phyloP scores from a whole-genome alignment of 495 filamentous ascomycete genomes.

The Penicillium arizonense region DNA sequence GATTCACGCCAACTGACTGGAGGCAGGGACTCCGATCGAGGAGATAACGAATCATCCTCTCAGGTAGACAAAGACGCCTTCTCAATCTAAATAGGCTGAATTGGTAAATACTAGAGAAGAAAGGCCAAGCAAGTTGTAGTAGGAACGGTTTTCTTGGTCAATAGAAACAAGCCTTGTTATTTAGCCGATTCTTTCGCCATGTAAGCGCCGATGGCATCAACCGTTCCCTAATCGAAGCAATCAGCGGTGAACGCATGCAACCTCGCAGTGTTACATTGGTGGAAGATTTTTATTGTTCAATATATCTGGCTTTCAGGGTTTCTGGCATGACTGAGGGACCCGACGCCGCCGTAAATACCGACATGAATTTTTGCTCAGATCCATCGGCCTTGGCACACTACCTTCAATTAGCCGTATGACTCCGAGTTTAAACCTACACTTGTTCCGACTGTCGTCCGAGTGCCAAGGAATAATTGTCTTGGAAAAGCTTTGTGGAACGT shows the following conservation, averaged over 20 bases:
- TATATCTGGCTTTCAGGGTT: background rate
- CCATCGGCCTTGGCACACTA: too few species aligned
- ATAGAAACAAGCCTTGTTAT: background rate
- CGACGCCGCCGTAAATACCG: background rate
- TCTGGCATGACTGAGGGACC: background rate
- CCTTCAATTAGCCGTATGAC: background rate
- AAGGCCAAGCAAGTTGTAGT: background rate
- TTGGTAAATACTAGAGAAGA: background rate
- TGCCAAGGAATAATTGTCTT: too few species aligned
- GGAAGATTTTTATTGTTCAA: background rate
- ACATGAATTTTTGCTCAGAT: background rate
- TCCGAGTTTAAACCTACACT: background rate
- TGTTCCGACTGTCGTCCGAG: too few species aligned
- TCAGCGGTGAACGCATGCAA: background rate
- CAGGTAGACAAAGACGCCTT: background rate
- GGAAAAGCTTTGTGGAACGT: too few species aligned
- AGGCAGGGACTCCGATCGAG: background rate
- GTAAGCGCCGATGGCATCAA: background rate
- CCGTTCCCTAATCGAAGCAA: background rate
- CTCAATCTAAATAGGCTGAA: background rate
- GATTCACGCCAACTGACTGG: background rate
- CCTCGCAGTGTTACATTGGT: background rate
- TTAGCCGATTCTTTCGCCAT: background rate
- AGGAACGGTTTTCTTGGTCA: background rate
- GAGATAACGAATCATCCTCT: background rate